These are phyloP conservation scores for Stagonosporopsis chrysanthemi DNA, from an alignment of 2,329 filamentous ascomycete species.

Conservation along the genomic window DNA sequence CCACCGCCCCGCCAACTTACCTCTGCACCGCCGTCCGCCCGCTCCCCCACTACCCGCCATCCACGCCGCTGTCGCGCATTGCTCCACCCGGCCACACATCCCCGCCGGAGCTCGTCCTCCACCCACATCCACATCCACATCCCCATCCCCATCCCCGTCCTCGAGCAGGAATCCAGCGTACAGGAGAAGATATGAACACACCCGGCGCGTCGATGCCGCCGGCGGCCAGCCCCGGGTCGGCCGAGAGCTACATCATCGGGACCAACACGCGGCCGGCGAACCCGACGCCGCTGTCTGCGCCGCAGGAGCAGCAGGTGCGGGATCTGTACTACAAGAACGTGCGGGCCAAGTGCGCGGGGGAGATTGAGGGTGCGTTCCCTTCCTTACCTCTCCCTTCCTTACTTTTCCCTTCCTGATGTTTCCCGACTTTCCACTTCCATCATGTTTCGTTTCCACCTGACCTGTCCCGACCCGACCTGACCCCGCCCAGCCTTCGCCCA, in stretches of 20 bases:
- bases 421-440: no score
- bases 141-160: no score
- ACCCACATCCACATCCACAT: neutral
- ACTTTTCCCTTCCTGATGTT: no score
- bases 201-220: constrained; percentile 15
- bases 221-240: constrained; percentile 1
- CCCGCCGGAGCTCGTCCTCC: no score
- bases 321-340: constrained; percentile 80
- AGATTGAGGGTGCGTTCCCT: constrained; percentile 54
- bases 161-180: no score
- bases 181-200: no score
- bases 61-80: no score
- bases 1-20: neutral
- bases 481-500: constrained; percentile 87
- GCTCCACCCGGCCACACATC: no score
- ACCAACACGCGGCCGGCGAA: constrained; percentile 36
- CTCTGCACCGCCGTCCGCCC: neutral
- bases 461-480: no score
- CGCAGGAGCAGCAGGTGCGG: constrained; percentile 72
- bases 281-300: constrained; percentile 77
- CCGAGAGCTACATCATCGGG: constrained; percentile 31
- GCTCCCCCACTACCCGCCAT: neutral
- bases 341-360: constrained; percentile 77
- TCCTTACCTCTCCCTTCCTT: neutral
- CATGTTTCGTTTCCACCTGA: no score